A percentile compares a stretch with the other conserved stretches of the same genome.
Conservation (phyloP, 805 yeast genomes). For the Saturnispora serradocipensis region DNA sequence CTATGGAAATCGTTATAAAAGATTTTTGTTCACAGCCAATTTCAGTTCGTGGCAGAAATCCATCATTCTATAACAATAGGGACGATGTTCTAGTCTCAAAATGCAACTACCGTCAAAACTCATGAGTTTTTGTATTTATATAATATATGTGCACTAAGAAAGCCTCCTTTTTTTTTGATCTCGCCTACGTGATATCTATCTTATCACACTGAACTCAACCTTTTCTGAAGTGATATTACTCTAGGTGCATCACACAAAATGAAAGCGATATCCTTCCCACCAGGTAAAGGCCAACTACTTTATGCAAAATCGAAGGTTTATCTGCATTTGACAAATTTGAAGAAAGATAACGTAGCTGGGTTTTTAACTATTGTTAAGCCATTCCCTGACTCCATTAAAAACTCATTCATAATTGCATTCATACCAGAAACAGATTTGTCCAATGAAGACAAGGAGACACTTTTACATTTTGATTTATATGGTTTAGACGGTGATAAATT, state of each 20-base stretch:
- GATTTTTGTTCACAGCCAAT: slow-evolving; percentile 34
- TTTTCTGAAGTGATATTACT: not conserved
- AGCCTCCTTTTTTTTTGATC: not conserved
- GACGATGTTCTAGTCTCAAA: slow-evolving; percentile 32
- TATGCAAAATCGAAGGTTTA: slow-evolving; percentile 64
- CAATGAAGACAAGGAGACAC: slow-evolving; percentile 20
- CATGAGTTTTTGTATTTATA: not conserved
- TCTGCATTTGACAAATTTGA: slow-evolving; percentile 69
- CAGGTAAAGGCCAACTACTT: slow-evolving; percentile 38
- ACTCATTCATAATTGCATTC: slow-evolving; percentile 57
- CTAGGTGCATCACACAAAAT: not conserved
- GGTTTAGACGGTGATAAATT: slow-evolving; percentile 30
- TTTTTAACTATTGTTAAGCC: slow-evolving; percentile 58
- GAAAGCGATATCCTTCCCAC: slow-evolving; percentile 14
- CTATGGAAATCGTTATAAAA: not conserved
- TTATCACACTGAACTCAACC: not conserved
- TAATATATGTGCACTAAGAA: not conserved
- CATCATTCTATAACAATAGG: slow-evolving; percentile 47
- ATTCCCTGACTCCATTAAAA: slow-evolving; percentile 35
- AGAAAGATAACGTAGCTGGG: slow-evolving; percentile 75
- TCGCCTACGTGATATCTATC: not conserved
- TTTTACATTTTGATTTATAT: slow-evolving; percentile 31
- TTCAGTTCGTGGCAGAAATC: slow-evolving; percentile 53
- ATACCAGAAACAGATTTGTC: slow-evolving; percentile 45
- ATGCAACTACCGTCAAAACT: not conserved